These are phyloP conservation scores for Penicillium egyptiacum DNA, from an alignment of 495 filamentous ascomycete genomes.

Conservation along the genomic window DNA sequence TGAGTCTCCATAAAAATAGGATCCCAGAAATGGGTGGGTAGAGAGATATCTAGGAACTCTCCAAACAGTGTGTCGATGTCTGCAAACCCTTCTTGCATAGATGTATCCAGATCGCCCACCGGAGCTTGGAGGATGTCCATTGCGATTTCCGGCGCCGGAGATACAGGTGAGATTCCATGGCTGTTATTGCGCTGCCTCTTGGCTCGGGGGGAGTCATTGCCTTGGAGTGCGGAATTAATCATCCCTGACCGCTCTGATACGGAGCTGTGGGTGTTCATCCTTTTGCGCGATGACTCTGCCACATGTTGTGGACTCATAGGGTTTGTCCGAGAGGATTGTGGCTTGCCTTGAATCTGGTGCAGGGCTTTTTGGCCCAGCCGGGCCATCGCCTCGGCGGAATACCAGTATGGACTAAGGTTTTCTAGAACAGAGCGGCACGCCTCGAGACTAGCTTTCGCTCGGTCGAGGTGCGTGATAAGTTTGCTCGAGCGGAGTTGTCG, in stretches of 20 bases:
- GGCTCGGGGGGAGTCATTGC: not conserved
- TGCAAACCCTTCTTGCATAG: constrained; percentile 29
- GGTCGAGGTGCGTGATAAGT: constrained; percentile 59
- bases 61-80: constrained; percentile 46
- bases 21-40: constrained; percentile 47
- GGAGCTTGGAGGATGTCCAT: constrained; percentile 7
- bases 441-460: constrained; percentile 61
- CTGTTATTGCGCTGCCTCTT: constrained; percentile 5
- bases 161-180: not conserved
- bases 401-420: constrained; percentile 57
- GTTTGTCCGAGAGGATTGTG: not conserved
- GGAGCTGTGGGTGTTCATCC: not conserved
- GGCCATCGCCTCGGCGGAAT: constrained; percentile 61
- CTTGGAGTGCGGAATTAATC: not conserved
- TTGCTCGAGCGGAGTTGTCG: constrained; percentile 67
- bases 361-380: constrained; percentile 51
- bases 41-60: constrained; percentile 42
- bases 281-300: not conserved
- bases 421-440: constrained; percentile 58
- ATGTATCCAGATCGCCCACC: constrained; percentile 10
- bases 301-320: not conserved
- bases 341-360: constrained; percentile 30
- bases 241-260: not conserved
- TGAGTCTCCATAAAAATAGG: constrained; percentile 34
- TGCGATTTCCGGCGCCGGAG: not conserved